Evolutionary conservation across 2,329 filamentous ascomycete genomes (phyloP).

Genomic region (Colletotrichum lupini): DNA sequence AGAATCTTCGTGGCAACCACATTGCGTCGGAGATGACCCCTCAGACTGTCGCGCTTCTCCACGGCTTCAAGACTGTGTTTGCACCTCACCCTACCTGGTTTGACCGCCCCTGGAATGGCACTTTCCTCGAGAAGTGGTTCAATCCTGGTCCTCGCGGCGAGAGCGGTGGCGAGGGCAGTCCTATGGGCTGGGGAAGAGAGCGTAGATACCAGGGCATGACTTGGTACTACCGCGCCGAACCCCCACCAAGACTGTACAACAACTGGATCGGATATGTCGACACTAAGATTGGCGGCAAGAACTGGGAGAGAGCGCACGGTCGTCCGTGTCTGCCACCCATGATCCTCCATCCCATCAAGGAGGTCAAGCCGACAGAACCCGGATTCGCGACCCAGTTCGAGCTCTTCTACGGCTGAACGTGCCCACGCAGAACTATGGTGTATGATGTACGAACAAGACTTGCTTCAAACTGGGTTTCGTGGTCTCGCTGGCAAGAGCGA

Average conservation of each 20-base stretch:
- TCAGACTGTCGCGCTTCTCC: slow-evolving; percentile 77
- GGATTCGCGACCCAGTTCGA: slow-evolving; percentile 53
- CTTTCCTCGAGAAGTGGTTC: slow-evolving; percentile 67
- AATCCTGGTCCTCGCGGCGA: slow-evolving; percentile 68
- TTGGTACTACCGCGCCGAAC: slow-evolving; percentile 70
- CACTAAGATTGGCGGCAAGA: slow-evolving; percentile 61
- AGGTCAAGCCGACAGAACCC: slow-evolving; percentile 61
- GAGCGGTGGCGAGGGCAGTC: slow-evolving; percentile 64
- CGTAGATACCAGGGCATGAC: slow-evolving; percentile 67
- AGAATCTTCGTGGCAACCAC: slow-evolving; percentile 78
- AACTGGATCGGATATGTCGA: slow-evolving; percentile 73
- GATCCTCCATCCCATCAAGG: slow-evolving; percentile 70
- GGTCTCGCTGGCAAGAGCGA: not conserved
- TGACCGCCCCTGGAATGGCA: slow-evolving; percentile 75
- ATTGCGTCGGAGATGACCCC: slow-evolving; percentile 86
- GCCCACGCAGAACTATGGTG: slow-evolving; percentile 25
- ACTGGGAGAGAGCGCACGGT: slow-evolving; percentile 67
- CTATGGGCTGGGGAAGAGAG: slow-evolving; percentile 70
- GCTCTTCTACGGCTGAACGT: slow-evolving; percentile 49
- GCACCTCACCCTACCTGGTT: slow-evolving; percentile 84
- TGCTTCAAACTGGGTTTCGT: slow-evolving; percentile 5
- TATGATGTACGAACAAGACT: slow-evolving; percentile 33
- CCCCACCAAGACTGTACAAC: slow-evolving; percentile 69
- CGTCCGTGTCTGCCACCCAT: slow-evolving; percentile 69
- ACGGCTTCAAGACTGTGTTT: slow-evolving; percentile 83